Evolutionary conservation across 176 grass and related monocot genomes (phyloP), one percentile per base, ranked within the genome.

Genomic region (Oryza punctata): DNA sequence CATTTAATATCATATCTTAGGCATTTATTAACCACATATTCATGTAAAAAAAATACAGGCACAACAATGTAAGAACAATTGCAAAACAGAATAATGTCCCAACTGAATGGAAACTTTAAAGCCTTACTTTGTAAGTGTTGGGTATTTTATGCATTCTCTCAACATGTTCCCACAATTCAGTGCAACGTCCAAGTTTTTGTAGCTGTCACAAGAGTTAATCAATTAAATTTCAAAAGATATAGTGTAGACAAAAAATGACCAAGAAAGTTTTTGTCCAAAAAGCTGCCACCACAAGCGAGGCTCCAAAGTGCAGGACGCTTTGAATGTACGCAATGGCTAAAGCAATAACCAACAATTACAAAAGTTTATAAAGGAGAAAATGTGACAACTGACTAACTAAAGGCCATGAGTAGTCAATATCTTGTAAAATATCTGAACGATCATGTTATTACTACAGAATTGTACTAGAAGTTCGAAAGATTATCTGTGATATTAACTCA

Each of bases 101-200:
- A 63, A n/a, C 3, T 72, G 64, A 82, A 80, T 46, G 63, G 82
- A 81, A 38, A 79, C 26, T 73, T 78, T 46, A 21, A 78, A 32
- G 44, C 28, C 87, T 94, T 91, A 94, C 92, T 90, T 94, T 35
- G 92, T 85, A 79, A 94, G 87, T 66, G 89, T 82, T 76, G 90
- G 87, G 82, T 94, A 89, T 29, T 94, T 94, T 65, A 92, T 90
- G 76, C 93, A 94, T 74, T 94, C 93, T 89, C 90, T 85, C 93
- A 94, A 76, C 87, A 94, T 94, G 77, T 70, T 92, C 63, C 93
- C 90, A 78, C 87, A 94, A 70, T 86, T 94, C 75, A 90, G 76
- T 78, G 93, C 93, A 94, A 94, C 79, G 49, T 94, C 93, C 72
- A 89, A 88, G 82, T 94, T 94, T 63, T 90, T 94, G 68, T 94